Evolutionary conservation across 23 red algal species (phyloP).

Genomic region (Pyropia yezoensis): DNA sequence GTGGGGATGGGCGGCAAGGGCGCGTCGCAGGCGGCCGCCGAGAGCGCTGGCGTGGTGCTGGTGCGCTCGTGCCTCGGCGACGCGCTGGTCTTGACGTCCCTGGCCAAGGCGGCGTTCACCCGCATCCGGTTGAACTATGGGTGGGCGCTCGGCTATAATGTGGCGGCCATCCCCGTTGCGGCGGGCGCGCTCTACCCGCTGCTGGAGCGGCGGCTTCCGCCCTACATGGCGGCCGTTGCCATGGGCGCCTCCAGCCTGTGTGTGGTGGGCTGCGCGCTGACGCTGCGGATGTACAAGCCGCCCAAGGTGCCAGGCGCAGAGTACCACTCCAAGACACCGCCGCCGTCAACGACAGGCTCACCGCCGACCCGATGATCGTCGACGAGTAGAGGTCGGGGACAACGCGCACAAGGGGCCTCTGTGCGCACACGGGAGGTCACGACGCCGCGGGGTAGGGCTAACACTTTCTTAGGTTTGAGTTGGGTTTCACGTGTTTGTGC

Average conservation of each 20-base stretch:
- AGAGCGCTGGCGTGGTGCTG: conserved; percentile 6
- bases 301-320: not conserved
- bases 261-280: conserved; percentile 14
- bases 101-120: conserved; percentile 10
- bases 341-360: no score
- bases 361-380: no score
- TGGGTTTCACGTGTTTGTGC: no score
- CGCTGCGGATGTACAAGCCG: conserved; percentile 25
- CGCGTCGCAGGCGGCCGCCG: conserved; percentile 14
- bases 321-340: no score
- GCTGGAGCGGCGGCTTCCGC: conserved; percentile 21
- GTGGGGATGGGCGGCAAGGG: conserved; percentile 10
- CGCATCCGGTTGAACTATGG: conserved; percentile 32
- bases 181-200: conserved; percentile 20
- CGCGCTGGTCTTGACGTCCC: conserved; percentile 1
- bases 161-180: conserved; percentile 26
- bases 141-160: conserved; percentile 43
- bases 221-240: conserved; percentile 28
- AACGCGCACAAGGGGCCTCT: no score
- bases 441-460: no score
- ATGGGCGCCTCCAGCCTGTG: conserved; percentile 35
- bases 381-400: no score
- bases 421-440: no score
- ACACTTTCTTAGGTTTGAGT: no score
- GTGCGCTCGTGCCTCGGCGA: conserved; percentile 16